Base-by-base conservation (phyloP, 2,329 filamentous ascomycete species). In the Sphaerostilbella broomeana region DNA sequence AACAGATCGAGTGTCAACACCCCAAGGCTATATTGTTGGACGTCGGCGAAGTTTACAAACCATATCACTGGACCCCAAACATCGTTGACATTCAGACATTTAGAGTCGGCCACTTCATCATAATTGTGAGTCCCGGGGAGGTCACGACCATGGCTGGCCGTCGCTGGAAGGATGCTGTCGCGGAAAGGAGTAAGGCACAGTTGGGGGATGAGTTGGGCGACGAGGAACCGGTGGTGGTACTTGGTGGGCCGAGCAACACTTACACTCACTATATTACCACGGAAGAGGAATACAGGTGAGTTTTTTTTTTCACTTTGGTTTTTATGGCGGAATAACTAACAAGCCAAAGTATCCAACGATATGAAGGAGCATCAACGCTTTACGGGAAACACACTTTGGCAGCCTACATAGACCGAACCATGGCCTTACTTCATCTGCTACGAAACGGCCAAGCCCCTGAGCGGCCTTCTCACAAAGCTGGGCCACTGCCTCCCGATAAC, bases 131-230 rank as follows among this genome's bases (percentile, higher is more conserved):
- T 19, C 83, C 88, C 0, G 85, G 86, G 31, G 89, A 95, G 62
- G 86, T 85, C 1, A 92, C 86, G 0, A 95, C 89, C 7, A 95
- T 95, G 89, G 75, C 86, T 1, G 89, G 89, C 2, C 77, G 89
- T 9, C 77, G 89, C 22, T 95, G 89, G 89, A 84, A 83, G 51
- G 69, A 75, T 44, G 81, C 85, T 2, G 69, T 92, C 38, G 66
- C 70, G 15, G 60, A 63, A 2, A 70, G 75, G 28, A 73, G 73
- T 5, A 51, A 57, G 1, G 43, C 50, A 9, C 52, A 67, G 1
- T 63, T 73, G 8, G 51, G 66, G 3, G 59, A 71, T 4, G 62
- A 63, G 3, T 52, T 64, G 4, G 54, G 54, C 10, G 52, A 48
- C 5, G 51, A 55, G 6, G 69, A 79, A 31, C 83, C 84, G 0